These are phyloP conservation scores for Crithidia bombi DNA, from an alignment of 208 protist genomes.

Conservation along the genomic window DNA sequence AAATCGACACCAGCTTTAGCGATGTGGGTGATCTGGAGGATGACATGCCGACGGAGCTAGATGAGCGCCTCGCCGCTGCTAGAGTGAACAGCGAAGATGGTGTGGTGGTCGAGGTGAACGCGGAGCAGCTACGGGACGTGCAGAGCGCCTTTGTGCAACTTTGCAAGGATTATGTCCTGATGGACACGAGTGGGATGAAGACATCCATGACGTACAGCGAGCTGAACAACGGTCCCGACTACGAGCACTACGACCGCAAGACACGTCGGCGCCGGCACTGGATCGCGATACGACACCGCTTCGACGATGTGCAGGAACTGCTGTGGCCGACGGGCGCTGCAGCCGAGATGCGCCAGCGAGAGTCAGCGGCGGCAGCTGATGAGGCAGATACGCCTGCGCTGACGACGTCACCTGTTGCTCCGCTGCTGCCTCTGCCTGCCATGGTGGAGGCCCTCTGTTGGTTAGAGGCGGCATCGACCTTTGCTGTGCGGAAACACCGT, in stretches of 20 bases:
- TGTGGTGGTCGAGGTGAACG: conserved; percentile 26
- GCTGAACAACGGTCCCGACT: conserved; percentile 85
- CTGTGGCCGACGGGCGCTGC: conserved; percentile 62
- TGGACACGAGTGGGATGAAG: conserved; percentile 89
- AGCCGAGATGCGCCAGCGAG: background rate
- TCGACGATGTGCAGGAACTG: conserved; percentile 72
- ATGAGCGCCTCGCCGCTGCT: conserved; percentile 41
- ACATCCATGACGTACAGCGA: conserved; percentile 63
- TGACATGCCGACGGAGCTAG: conserved; percentile 83
- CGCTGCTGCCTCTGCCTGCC: conserved; percentile 38
- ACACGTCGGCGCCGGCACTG: conserved; percentile 71
- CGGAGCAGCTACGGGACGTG: conserved; percentile 35
- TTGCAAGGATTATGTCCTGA: conserved; percentile 81
- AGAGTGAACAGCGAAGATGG: conserved; percentile 15
- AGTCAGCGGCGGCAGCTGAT: background rate
- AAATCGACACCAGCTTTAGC: conserved; percentile 84
- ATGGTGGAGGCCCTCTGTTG: conserved; percentile 84
- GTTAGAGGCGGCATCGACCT: conserved; percentile 84
- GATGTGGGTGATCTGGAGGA: conserved; percentile 82
- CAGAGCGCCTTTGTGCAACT: conserved; percentile 57
- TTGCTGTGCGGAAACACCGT: conserved; percentile 68
- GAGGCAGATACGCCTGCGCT: background rate
- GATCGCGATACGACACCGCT: conserved; percentile 78
- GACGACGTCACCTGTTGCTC: background rate
- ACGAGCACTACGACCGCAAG: conserved; percentile 86